phyloP scores from a whole-genome alignment of 345 rosid species.

The Moringa oleifera region DNA sequence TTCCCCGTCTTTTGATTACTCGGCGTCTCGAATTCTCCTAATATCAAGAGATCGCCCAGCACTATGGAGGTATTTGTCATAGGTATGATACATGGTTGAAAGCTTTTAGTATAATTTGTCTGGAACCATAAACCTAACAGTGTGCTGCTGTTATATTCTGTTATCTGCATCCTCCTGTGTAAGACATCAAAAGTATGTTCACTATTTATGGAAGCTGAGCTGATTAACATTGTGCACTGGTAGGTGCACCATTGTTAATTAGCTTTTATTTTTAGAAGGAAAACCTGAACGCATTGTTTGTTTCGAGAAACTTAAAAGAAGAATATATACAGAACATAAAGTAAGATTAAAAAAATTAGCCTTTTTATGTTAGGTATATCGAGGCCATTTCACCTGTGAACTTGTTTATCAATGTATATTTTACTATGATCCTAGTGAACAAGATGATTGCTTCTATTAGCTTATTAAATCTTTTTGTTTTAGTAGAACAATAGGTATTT shows the following conservation, averaged over 20 bases:
- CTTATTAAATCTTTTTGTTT: too few relatives aligned
- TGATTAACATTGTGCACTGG: not conserved
- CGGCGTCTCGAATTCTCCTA: conserved; percentile 61
- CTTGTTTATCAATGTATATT: too few relatives aligned
- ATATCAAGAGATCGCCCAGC: conserved; percentile 97
- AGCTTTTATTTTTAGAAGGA: too few relatives aligned
- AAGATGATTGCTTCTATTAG: too few relatives aligned
- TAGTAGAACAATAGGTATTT: too few relatives aligned
- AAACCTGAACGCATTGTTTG: too few relatives aligned
- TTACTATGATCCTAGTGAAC: too few relatives aligned
- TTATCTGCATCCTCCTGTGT: not conserved
- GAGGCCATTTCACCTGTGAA: not conserved
- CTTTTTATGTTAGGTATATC: too few relatives aligned
- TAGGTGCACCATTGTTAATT: too few relatives aligned
- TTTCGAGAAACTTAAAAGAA: not conserved
- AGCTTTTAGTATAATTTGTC: conserved; percentile 1
- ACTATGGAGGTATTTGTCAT: conserved; percentile 49
- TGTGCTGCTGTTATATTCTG: conserved; percentile 1
- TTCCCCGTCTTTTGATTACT: conserved; percentile 80
- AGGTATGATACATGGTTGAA: conserved; percentile 22
- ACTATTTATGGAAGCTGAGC: conserved; percentile 10
- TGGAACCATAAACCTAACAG: not conserved
- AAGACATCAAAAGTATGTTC: conserved; percentile 6
- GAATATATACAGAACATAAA: too few relatives aligned
- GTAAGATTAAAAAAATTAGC: not conserved